Evolutionary conservation across 495 filamentous ascomycete genomes (phyloP).

Genomic region (Penicillium waksmanii): DNA sequence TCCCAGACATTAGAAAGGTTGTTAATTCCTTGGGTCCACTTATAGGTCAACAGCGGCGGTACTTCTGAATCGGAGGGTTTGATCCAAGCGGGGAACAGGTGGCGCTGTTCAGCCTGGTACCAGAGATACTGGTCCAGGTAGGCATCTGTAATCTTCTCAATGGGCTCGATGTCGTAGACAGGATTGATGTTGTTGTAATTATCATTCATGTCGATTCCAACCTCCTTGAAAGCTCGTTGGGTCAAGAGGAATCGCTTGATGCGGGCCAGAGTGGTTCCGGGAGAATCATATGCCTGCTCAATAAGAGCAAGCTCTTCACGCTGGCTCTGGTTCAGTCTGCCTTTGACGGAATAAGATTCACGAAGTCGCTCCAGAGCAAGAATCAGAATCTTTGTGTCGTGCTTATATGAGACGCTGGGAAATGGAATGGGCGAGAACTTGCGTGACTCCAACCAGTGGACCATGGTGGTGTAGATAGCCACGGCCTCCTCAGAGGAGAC

Average conservation of each 20-base stretch:
- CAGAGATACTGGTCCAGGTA: conserved; percentile 99
- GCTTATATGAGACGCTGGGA: conserved; percentile 99
- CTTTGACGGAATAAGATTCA: conserved; percentile 98
- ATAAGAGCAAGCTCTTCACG: conserved; percentile 96
- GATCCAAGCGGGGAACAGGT: conserved; percentile 98
- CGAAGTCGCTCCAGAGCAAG: conserved; percentile 91
- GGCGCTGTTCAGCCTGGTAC: conserved; percentile 98
- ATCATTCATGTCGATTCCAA: conserved; percentile 99
- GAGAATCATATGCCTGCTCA: conserved; percentile 98
- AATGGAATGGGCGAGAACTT: conserved; percentile 99
- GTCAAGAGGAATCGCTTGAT: conserved; percentile 99
- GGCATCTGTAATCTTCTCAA: conserved; percentile 99
- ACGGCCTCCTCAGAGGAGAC: conserved; percentile 98
- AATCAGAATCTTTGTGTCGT: conserved; percentile 99
- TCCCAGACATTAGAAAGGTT: conserved; percentile 99
- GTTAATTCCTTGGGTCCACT: conserved; percentile 99
- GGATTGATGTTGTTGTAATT: conserved; percentile 99
- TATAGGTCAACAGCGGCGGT: conserved; percentile 94
- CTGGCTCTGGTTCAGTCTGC: conserved; percentile 95
- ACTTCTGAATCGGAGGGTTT: conserved; percentile 99
- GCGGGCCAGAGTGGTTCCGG: conserved; percentile 90
- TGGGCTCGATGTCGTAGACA: conserved; percentile 98
- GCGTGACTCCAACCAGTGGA: conserved; percentile 97
- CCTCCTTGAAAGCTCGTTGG: conserved; percentile 98
- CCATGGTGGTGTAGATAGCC: conserved; percentile 97